Base-by-base conservation (phyloP, 202 grass and related monocot genomes). In the Dendrocalamus latiflorus region DNA sequence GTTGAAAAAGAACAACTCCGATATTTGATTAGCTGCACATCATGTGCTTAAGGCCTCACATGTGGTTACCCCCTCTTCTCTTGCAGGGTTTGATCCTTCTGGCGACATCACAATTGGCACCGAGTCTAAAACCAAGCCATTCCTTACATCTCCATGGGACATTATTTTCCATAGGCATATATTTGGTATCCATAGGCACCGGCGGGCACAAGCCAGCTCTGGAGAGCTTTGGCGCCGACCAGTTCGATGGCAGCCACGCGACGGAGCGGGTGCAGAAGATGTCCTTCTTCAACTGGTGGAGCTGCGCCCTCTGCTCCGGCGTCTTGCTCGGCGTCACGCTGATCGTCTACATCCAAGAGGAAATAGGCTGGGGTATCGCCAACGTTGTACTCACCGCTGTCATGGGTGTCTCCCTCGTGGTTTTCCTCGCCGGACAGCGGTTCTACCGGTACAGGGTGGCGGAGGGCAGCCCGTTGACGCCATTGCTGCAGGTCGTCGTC, bases 221-320 rank as follows among this genome's bases (percentile, higher is more conserved):
- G 6, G 90, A 98, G 85, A 95, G 95, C 89, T 95, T 98, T 44
- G 92, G 95, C 10, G 92, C 95, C 10, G 95, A 98, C 85, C 95
- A 95, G 77, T 98, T 98, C 70, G 95, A 98, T 60, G 90, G 90
- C 58, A 16, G 83, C 69, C 80, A 98, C 49, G 39, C 74, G 0
- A 33, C 4, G 24, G 95, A 98, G 89, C 77, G 92, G 21, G 87
- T 73, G 38, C n/a, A n/a, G n/a, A n/a, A n/a, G n/a, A n/a, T n/a
- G n/a, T n/a, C n/a, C n/a, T n/a, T n/a, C n/a, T n/a, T 98, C 83
- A 95, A 98, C 87, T 98, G 92, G 95, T 98, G 95, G 95, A 95
- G 83, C 84, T 95, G 89, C 34, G 87, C 82, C n/a, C 90, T 98
- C 41, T 93, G 95, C 75, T 77, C 83, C 0, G 92, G 92, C 2